Percentiles rank a stretch among this genome's conserved stretches.
Evolutionary conservation across 2,329 filamentous ascomycete genomes (phyloP).

Genomic region (Alternaria solani): DNA sequence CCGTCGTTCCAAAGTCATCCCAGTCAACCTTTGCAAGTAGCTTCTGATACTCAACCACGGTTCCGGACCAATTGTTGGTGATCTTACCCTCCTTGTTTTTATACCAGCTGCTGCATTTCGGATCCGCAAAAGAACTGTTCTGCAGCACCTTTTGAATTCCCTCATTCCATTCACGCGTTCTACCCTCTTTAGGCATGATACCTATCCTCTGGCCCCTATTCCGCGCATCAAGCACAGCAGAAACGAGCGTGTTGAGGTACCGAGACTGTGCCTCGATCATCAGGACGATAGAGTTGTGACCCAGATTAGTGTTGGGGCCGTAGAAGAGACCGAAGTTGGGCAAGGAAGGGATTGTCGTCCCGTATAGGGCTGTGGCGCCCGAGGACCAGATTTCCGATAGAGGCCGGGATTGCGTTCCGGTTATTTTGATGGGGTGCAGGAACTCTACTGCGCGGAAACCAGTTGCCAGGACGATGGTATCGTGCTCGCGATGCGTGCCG

Average conservation of each 20-base stretch:
- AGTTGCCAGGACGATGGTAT: constrained; percentile 66
- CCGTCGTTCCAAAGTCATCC: constrained; percentile 54
- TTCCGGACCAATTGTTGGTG: constrained; percentile 66
- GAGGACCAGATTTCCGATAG: constrained; percentile 61
- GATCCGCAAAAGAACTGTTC: constrained; percentile 61
- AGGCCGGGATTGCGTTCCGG: constrained; percentile 54
- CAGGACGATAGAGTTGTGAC: constrained; percentile 66
- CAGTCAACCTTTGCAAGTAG: constrained; percentile 54
- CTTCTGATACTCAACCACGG: constrained; percentile 65
- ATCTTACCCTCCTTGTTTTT: constrained; percentile 63
- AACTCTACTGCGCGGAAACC: constrained; percentile 68
- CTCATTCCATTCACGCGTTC: constrained; percentile 57
- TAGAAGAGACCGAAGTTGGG: constrained; percentile 67
- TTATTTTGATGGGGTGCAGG: constrained; percentile 64
- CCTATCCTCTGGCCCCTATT: constrained; percentile 51
- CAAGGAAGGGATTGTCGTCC: constrained; percentile 60
- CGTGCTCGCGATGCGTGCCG: constrained; percentile 57
- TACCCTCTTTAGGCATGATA: constrained; percentile 55
- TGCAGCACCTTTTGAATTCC: constrained; percentile 56
- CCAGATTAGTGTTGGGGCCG: constrained; percentile 64
- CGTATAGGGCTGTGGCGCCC: constrained; percentile 61
- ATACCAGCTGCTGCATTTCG: constrained; percentile 65
- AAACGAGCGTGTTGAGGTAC: constrained; percentile 62
- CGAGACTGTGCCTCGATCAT: constrained; percentile 68
- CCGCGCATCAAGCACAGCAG: constrained; percentile 58